A percentile compares a stretch with the other conserved stretches of the same genome.
phyloP scores from a whole-genome alignment of 225 moss, liverwort and hornwort species.

The Climacium dendroides region DNA sequence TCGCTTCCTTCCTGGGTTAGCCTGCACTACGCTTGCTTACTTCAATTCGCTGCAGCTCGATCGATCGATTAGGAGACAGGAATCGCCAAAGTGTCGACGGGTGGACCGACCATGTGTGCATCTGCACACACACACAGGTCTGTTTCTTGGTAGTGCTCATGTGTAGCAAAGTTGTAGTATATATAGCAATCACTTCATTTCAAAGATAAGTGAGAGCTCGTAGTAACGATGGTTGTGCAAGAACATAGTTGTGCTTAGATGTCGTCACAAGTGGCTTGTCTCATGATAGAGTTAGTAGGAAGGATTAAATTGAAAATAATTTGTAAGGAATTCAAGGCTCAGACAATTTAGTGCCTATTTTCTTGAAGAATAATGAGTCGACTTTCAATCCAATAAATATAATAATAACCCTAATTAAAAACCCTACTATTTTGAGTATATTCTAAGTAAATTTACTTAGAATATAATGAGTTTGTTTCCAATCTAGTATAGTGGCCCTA shows the following conservation, averaged over 20 bases:
- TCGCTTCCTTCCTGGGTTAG: neutral
- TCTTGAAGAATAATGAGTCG: too few species aligned
- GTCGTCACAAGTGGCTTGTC: neutral
- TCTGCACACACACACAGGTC: neutral
- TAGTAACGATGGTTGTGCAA: neutral
- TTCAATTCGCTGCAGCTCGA: neutral
- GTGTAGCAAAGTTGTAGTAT: too few species aligned
- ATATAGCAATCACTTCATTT: too few species aligned
- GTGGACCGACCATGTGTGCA: neutral
- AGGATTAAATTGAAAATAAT: neutral
- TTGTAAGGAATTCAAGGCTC: neutral
- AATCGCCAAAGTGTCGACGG: neutral
- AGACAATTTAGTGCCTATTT: too few species aligned
- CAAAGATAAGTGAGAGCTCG: neutral
- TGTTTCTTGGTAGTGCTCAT: too few species aligned
- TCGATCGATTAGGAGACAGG: neutral
- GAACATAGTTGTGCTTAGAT: neutral
- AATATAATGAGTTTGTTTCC: too few species aligned
- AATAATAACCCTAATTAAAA: too few species aligned
- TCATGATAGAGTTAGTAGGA: neutral
- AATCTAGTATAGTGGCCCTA: too few species aligned
- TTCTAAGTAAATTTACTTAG: too few species aligned
- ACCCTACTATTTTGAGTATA: too few species aligned
- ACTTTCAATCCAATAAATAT: too few species aligned
- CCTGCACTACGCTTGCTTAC: neutral